Percentiles rank a stretch among this genome's conserved stretches.
phyloP scores from a whole-genome alignment of 345 rosid species.

The Hirschfeldia incana region DNA sequence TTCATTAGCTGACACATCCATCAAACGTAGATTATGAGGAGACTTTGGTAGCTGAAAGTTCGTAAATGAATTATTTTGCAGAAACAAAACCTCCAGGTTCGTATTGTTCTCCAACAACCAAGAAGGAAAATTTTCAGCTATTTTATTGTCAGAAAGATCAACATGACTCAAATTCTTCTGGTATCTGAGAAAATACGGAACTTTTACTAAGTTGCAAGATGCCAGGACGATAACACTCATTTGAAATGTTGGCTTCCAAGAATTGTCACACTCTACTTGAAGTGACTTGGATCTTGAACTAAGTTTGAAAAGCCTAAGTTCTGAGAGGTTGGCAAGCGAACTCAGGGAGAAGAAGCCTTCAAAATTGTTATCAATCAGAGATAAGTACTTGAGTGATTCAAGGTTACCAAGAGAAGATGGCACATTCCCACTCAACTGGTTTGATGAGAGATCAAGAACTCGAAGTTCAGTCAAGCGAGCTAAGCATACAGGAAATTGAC shows the following conservation, averaged over 20 bases:
- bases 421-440: neutral
- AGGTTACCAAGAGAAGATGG: conserved; percentile 7
- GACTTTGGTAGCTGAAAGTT: conserved; percentile 19
- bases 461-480: neutral
- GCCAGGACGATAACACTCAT: neutral
- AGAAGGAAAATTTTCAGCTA: conserved; percentile 5
- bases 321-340: conserved; percentile 14
- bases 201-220: conserved; percentile 3
- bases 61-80: conserved; percentile 1
- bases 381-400: conserved; percentile 19
- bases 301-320: conserved; percentile 10
- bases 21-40: neutral
- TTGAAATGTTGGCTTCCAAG: conserved; percentile 22
- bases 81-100: neutral
- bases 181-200: conserved; percentile 23
- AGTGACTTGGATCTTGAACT: neutral
- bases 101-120: conserved; percentile 26
- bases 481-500: conserved; percentile 7
- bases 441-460: conserved; percentile 22
- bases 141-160: conserved; percentile 25
- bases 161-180: conserved; percentile 11
- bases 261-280: neutral
- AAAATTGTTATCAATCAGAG: conserved; percentile 2
- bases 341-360: conserved; percentile 11
- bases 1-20: conserved; percentile 8